Evolutionary conservation across 257 asterid genomes (phyloP), one percentile per base, ranked within the genome.

Genomic region (Anisodus acutangulus): DNA sequence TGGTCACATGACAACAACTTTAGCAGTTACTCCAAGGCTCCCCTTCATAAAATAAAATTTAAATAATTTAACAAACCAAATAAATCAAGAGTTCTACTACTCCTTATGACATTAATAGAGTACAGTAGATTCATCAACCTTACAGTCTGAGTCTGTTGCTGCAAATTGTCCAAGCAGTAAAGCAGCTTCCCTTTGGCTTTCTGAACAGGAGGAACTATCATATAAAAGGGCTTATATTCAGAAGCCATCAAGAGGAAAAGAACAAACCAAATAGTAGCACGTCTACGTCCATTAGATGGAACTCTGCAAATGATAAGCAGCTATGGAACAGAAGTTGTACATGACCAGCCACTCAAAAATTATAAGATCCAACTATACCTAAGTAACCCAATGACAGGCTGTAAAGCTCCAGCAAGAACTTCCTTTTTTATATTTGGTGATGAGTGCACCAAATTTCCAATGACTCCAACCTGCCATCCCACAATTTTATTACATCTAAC

Each of bases 161-260:
- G 99, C 98, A 87, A 97, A 97, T 88, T 97, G 99, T 86, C 99
- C 99, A 80, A 97, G 97, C 80, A 97, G 92, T 90, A 97, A 90
- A 86, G 99, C 99, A 88, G 99, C 98, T 91, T 97, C 99, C 87
- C 99, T 91, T 90, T 95, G 98, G 91, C 99, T 97, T 91, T 97
- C 99, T 7, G 96, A 86, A 90, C 99, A 97, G 86, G 96, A 91
- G 71, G 99, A 97, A 88, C 99, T 95, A 93, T 84, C 13, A 79
- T 26, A 47, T 37, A 79, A 66, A 45, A 86, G 79, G 80, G 82
- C 68, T 78, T 15, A 66, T 15, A 2, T 31, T 68, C 51, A 81
- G 84, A 47, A 45, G 62, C 45, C 26, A 19, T 71, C 78, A 68
- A 57, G 53, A 17, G 86, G 87, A 81, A 64, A 57, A 9, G 59